Percentiles rank a stretch among this genome's conserved stretches.
Evolutionary conservation across 495 filamentous ascomycete species (phyloP).

Genomic region (Aspergillus avenaceus): DNA sequence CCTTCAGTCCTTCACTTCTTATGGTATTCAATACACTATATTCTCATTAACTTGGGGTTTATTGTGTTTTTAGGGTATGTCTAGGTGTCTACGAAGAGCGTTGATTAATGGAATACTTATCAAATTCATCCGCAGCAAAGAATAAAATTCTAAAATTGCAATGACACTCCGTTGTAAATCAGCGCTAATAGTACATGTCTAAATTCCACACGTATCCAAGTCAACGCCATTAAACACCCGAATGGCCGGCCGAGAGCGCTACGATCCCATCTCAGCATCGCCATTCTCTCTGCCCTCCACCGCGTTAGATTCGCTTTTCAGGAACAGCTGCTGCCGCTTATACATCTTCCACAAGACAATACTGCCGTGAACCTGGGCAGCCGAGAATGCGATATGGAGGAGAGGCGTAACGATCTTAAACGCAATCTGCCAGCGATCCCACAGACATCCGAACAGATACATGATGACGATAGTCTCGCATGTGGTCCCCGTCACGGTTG

Average conservation of each 20-base stretch:
- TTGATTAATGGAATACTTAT: no score
- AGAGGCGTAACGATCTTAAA: constrained; percentile 48
- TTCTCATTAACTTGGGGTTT: no score
- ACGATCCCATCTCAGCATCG: background rate
- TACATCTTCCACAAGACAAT: constrained; percentile 43
- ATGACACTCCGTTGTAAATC: no score
- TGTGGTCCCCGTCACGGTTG: constrained; percentile 38
- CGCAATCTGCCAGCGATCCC: constrained; percentile 41
- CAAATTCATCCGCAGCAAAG: no score
- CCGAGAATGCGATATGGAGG: constrained; percentile 41
- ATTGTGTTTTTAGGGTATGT: no score
- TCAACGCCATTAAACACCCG: no score
- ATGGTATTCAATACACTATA: no score
- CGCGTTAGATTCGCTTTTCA: constrained; percentile 9
- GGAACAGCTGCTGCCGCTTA: constrained; percentile 22
- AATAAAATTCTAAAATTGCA: no score
- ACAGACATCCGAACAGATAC: constrained; percentile 45
- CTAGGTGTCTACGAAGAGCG: no score
- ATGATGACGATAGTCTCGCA: constrained; percentile 45
- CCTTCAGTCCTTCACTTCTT: no score
- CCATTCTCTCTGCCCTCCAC: background rate
- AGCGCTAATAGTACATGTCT: no score
- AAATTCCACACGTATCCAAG: no score
- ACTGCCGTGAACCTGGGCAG: constrained; percentile 43
- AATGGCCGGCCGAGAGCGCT: background rate